These are phyloP conservation scores for Alternaria arbusti DNA, from an alignment of 2,329 filamentous ascomycete species.

Conservation along the genomic window DNA sequence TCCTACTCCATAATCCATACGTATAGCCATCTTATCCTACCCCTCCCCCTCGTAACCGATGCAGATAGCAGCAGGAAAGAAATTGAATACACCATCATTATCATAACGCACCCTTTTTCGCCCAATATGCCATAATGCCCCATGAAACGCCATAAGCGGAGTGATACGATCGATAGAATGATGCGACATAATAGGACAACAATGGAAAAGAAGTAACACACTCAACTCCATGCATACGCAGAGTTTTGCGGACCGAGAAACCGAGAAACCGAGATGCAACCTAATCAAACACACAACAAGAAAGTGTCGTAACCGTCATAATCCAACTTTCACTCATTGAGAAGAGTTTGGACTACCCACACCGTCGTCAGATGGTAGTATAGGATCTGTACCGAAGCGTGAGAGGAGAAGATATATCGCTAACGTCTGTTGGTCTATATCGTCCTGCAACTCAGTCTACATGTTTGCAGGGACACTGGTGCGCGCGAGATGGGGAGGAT, in stretches of 20 bases:
- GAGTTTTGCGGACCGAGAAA: neutral
- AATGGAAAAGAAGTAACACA: no score
- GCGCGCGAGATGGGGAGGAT: constrained; percentile 11
- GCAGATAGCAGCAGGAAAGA: neutral
- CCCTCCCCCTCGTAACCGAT: neutral
- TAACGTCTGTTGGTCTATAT: neutral
- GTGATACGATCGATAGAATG: neutral
- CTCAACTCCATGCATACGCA: neutral
- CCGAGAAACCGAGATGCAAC: neutral
- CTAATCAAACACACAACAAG: neutral
- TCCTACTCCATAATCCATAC: no score
- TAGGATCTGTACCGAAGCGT: neutral
- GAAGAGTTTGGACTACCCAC: neutral
- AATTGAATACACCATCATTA: neutral
- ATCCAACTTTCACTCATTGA: neutral
- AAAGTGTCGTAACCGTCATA: neutral
- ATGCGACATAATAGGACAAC: neutral
- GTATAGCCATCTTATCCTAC: no score
- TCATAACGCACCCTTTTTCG: neutral
- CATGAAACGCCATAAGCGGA: neutral
- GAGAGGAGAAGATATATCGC: neutral
- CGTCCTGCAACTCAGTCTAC: constrained; percentile 10
- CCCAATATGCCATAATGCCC: neutral
- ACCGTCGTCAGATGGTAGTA: neutral
- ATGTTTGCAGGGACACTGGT: constrained; percentile 36